Conservation (phyloP, 2,329 filamentous ascomycete species). For the Pseudogymnoascus sp. region DNA sequence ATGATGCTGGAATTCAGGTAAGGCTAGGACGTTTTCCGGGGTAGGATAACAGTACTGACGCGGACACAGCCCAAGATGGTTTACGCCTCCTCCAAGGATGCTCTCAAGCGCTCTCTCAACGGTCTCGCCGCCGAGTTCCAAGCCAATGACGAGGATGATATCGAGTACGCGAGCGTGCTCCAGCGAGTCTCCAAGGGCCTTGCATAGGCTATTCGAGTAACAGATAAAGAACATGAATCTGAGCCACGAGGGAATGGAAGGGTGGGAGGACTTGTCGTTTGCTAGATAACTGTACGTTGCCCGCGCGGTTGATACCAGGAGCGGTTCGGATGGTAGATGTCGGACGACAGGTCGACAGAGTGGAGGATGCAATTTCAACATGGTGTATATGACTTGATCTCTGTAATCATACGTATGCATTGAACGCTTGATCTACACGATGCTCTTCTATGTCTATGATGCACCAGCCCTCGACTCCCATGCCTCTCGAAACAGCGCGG, state of each 20-base stretch:
- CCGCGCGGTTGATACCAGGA: conserved; percentile 4
- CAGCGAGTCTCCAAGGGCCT: conserved; percentile 56
- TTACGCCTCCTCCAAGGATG: conserved; percentile 83
- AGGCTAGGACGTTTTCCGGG: conserved; percentile 28
- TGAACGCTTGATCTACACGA: neutral
- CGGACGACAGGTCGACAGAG: conserved; percentile 3
- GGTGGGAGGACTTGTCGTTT: conserved; percentile 14
- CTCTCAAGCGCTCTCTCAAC: conserved; percentile 70
- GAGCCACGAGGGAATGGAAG: conserved; percentile 9
- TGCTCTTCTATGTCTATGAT: neutral
- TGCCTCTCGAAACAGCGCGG: conserved; percentile 60
- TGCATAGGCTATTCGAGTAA: conserved; percentile 34
- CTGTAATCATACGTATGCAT: neutral
- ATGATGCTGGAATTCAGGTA: conserved; percentile 74
- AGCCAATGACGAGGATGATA: conserved; percentile 77
- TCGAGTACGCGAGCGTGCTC: conserved; percentile 68
- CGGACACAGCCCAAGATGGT: conserved; percentile 71
- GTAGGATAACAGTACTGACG: conserved; percentile 14
- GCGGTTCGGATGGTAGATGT: conserved; percentile 6
- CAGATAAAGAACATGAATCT: conserved; percentile 1
- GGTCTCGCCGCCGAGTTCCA: conserved; percentile 71
- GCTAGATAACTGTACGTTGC: conserved; percentile 1
- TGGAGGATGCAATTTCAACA: conserved; percentile 4
- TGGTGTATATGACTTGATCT: conserved; percentile 3
- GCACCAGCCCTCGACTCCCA: conserved; percentile 46